Base-by-base conservation (phyloP, 2,329 filamentous ascomycete species). In the Penicillium hesseltinei region DNA sequence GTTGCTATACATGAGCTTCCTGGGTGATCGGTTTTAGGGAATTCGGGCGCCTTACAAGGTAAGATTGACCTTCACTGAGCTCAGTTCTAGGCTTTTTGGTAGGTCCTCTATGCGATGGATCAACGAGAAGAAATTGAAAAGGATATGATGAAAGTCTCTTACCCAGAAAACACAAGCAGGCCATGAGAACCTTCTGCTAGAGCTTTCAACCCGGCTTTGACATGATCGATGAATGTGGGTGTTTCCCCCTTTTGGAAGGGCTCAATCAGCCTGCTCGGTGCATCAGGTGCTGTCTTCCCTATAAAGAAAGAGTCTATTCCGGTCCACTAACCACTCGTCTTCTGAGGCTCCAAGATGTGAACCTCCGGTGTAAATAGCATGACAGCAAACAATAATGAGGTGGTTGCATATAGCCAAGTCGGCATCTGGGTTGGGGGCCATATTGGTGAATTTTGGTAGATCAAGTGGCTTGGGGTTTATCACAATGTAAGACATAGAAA, bases 341-440 rank as follows among this genome's bases (percentile, higher is more conserved):
- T 88, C 85, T 58, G 82, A 75, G 21, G 69, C 61, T 35, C 86
- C 86, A 1, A 74, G 72, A 1, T 75, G 73, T 2, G 80, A 77
- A 0, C 86, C 85, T 27, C 86, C 86, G 15, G 80, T 75, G 81
- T 89, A 95, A 57, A 93, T 90, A 29, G 86, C 89, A 75, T 96
- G 91, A 71, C 91, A 92, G 78, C 91, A 94, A 50, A 95, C 88
- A 47, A 95, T 77, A 51, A 95, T 84, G 11, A 95, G 81, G 62
- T 90, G 82, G 5, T 73, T 74, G 36, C 52, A 66, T 9, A 13
- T 17, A 17, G 27, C 29, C 23, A 43, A 31, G 10, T 17, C 2
- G 6, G 6, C 5, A 19, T 38, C 17, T 42, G 2, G 4, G 13
- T 13, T 25, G n/a, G 21, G 36, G 9, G 31, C 23, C 49, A 53